phyloP scores from a whole-genome alignment of 345 rosid species.

The Hypericum perforatum region DNA sequence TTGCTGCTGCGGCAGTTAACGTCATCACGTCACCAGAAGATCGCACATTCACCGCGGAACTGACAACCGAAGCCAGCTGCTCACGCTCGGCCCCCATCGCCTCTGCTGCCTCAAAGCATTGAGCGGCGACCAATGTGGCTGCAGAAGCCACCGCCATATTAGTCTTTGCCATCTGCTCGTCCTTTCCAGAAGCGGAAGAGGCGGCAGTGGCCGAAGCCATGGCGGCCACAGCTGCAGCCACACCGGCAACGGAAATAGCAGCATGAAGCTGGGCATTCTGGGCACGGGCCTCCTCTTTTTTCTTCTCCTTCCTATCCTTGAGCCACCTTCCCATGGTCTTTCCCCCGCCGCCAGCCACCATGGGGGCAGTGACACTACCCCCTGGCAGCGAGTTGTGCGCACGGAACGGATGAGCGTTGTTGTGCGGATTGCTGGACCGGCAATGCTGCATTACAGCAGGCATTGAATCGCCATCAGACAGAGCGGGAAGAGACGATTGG shows the following conservation, averaged over 20 bases:
- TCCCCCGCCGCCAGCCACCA: slow-evolving; percentile 30
- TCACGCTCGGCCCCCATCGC: slow-evolving; percentile 88
- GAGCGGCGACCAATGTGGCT: slow-evolving; percentile 76
- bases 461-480: too few relatives aligned
- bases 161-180: slow-evolving; percentile 66
- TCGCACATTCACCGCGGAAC: slow-evolving; percentile 77
- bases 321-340: slow-evolving; percentile 87
- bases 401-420: slow-evolving; percentile 31
- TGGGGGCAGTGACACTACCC: slow-evolving; percentile 16
- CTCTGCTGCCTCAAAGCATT: slow-evolving; percentile 85
- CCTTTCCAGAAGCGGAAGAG: slow-evolving; percentile 48
- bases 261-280: slow-evolving; percentile 86
- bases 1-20: slow-evolving; percentile 81
- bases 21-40: slow-evolving; percentile 84
- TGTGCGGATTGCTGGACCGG: slow-evolving; percentile 34
- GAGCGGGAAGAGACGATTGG: neutral
- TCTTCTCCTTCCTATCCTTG: slow-evolving; percentile 78
- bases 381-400: slow-evolving; percentile 12
- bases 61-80: slow-evolving; percentile 58
- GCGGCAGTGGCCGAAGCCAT: slow-evolving; percentile 74
- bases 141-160: slow-evolving; percentile 90
- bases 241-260: slow-evolving; percentile 64
- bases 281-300: slow-evolving; percentile 69
- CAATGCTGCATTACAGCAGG: slow-evolving; percentile 36
- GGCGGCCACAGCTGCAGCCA: slow-evolving; percentile 82